Conservation (phyloP, 345 rosid species). For the Cardamine chenopodiifolia region DNA sequence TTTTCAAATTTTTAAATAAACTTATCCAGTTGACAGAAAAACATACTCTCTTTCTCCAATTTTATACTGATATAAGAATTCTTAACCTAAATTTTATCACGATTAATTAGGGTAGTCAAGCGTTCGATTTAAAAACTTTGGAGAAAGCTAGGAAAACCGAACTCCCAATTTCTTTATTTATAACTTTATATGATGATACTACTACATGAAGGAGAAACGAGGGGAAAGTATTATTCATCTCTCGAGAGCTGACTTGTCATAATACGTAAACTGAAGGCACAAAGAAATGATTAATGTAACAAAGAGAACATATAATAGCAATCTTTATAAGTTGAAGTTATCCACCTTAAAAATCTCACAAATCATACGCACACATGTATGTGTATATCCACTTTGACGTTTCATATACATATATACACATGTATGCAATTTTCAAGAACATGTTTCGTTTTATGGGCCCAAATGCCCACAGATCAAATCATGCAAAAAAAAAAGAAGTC, state of each 20-base stretch:
- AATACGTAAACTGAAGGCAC: slow-evolving; percentile 11
- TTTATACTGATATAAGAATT: not conserved
- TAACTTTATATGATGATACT: no score
- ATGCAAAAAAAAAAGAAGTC: slow-evolving; percentile 33
- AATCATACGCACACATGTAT: slow-evolving; percentile 1
- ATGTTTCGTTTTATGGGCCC: slow-evolving; percentile 33
- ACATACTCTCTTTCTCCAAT: not conserved
- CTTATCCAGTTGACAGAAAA: not conserved
- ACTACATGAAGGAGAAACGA: not conserved
- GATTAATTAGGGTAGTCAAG: no score
- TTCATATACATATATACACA: slow-evolving; percentile 4
- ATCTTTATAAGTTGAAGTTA: slow-evolving; percentile 30
- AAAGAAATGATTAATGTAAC: slow-evolving; percentile 6
- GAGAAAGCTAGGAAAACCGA: not conserved
- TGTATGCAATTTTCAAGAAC: slow-evolving; percentile 26
- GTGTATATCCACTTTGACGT: not conserved
- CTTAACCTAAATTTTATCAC: not conserved
- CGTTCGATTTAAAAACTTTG: not conserved
- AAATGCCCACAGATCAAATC: slow-evolving; percentile 38
- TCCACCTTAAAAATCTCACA: slow-evolving; percentile 34
- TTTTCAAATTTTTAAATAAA: not conserved
- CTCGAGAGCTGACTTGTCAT: slow-evolving; percentile 1
- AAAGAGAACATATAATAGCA: not conserved
- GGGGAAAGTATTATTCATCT: not conserved
- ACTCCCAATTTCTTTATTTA: not conserved